Percentiles rank a stretch among this genome's conserved stretches.
Conservation (phyloP, 192 early-diverging fungal genomes). For the Powellomyces hirtus region DNA sequence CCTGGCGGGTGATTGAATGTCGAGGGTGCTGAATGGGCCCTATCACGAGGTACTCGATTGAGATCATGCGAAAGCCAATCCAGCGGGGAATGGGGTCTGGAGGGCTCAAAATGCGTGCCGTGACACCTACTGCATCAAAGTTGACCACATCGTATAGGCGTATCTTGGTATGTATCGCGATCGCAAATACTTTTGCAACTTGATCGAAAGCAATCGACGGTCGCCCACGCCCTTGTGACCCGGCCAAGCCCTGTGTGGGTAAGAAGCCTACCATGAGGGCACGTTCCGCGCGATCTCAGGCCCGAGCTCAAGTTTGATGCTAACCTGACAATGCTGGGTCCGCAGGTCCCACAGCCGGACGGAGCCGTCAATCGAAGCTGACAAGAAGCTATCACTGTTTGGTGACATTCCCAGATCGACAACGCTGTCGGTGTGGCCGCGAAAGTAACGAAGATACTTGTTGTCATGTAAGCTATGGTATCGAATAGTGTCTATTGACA, state of each 20-base stretch:
- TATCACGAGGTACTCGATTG: constrained; percentile 4
- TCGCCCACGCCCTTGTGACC: constrained; percentile 27
- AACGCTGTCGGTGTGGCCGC: constrained; percentile 80
- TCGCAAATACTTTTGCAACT: constrained; percentile 74
- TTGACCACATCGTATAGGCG: constrained; percentile 73
- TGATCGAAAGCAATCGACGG: constrained; percentile 76
- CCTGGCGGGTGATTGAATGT: not conserved
- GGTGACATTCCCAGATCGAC: constrained; percentile 80
- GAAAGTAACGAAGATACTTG: constrained; percentile 90
- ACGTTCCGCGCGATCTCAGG: not conserved
- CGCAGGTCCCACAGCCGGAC: constrained; percentile 86
- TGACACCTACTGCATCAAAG: constrained; percentile 39
- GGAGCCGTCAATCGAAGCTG: constrained; percentile 74
- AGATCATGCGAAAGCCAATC: not conserved
- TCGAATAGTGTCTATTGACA: constrained; percentile 75
- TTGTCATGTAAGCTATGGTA: constrained; percentile 96
- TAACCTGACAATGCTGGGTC: constrained; percentile 58
- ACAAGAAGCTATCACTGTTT: constrained; percentile 74
- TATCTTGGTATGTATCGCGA: constrained; percentile 51
- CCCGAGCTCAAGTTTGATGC: too few relatives aligned
- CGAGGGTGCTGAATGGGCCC: constrained; percentile 38
- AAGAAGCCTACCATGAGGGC: not conserved
- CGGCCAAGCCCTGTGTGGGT: constrained; percentile 18
- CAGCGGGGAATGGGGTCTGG: not conserved
- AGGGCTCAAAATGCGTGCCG: too few relatives aligned